phyloP scores from a whole-genome alignment of 371 early-diverging fungal species.

The Mucor plumbeus region DNA sequence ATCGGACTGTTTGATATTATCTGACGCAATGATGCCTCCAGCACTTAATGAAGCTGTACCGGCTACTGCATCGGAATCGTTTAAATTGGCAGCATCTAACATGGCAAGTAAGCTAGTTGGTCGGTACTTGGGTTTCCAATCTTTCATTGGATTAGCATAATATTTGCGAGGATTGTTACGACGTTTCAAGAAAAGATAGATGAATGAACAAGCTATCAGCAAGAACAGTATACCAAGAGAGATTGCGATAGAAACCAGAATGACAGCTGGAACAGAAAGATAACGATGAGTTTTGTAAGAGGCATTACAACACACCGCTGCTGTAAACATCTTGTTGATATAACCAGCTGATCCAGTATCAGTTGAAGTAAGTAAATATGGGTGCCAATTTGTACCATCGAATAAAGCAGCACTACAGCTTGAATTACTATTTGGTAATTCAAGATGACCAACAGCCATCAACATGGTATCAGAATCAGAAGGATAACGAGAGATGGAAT shows the following conservation, averaged over 20 bases:
- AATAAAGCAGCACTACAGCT: constrained; percentile 67
- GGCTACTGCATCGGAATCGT: constrained; percentile 1
- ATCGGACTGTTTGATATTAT: background rate
- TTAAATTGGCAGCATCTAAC: constrained; percentile 23
- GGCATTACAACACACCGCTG: constrained; percentile 33
- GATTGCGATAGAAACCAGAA: constrained; percentile 75
- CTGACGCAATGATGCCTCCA: background rate
- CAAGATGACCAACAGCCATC: constrained; percentile 59
- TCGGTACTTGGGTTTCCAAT: constrained; percentile 32
- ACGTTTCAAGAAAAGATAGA: constrained; percentile 36
- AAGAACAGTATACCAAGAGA: constrained; percentile 72
- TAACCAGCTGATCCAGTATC: constrained; percentile 35
- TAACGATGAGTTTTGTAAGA: constrained; percentile 18
- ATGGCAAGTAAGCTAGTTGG: constrained; percentile 19
- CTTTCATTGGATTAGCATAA: constrained; percentile 39
- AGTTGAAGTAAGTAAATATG: constrained; percentile 57
- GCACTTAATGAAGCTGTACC: background rate
- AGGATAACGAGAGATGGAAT: constrained; percentile 30
- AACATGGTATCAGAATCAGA: constrained; percentile 40
- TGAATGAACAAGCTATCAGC: constrained; percentile 55
- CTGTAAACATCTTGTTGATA: constrained; percentile 29
- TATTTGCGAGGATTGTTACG: constrained; percentile 20
- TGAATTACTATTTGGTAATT: constrained; percentile 36
- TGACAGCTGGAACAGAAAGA: constrained; percentile 67
- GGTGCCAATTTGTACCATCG: constrained; percentile 68